These are phyloP conservation scores for Penicillium hordei DNA, from an alignment of 2,329 filamentous ascomycete genomes.

Conservation along the genomic window DNA sequence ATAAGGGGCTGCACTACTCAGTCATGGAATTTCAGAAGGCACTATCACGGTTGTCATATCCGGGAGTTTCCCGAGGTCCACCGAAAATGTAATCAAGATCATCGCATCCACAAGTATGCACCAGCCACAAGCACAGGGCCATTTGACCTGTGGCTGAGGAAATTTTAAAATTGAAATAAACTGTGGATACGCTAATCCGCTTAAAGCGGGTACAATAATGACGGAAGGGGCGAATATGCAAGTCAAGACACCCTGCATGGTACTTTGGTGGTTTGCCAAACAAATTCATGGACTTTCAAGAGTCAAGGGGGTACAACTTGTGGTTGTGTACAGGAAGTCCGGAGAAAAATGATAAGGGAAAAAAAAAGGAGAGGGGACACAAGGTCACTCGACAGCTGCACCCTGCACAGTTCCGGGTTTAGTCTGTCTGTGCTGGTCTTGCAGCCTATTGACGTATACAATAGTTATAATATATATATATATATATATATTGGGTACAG, in stretches of 20 bases:
- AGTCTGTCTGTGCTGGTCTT: conserved; percentile 19
- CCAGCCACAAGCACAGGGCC: neutral
- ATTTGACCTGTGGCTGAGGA: neutral
- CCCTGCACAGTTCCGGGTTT: conserved; percentile 21
- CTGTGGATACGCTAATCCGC: conserved; percentile 15
- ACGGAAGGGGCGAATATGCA: conserved; percentile 29
- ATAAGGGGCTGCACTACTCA: neutral
- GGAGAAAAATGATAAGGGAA: conserved; percentile 6
- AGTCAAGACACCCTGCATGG: conserved; percentile 21
- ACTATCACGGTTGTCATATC: neutral
- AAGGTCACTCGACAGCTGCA: conserved; percentile 19
- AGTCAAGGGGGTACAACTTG: conserved; percentile 4
- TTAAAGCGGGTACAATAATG: conserved; percentile 18
- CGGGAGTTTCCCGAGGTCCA: conserved; percentile 3
- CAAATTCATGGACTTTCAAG: neutral
- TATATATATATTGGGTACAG: neutral
- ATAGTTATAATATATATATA: neutral
- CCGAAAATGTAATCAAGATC: neutral
- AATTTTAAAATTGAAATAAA: conserved; percentile 2
- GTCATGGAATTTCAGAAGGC: neutral
- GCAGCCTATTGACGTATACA: conserved; percentile 12
- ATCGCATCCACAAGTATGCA: conserved; percentile 2
- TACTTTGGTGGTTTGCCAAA: conserved; percentile 2
- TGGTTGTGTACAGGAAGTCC: neutral
- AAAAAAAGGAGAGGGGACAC: conserved; percentile 3